phyloP scores from a whole-genome alignment of 1,284 basidiomycete genomes.

The Trichosporon sp. region DNA sequence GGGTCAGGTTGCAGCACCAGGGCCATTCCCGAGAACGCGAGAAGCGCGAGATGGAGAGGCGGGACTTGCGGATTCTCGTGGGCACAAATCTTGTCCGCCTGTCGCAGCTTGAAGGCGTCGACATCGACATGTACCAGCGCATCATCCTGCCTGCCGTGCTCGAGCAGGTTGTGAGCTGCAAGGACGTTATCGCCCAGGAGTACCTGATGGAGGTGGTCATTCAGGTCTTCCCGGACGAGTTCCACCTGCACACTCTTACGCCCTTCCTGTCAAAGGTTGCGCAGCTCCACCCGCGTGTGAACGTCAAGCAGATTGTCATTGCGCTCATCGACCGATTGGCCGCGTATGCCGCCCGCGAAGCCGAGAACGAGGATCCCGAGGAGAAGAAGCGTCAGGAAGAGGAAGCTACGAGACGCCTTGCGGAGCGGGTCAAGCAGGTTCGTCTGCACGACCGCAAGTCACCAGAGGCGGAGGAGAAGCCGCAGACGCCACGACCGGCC shows the following conservation, averaged over 20 bases:
- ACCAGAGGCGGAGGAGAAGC: constrained; percentile 26
- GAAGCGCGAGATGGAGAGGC: constrained; percentile 87
- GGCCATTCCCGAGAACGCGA: constrained; percentile 91
- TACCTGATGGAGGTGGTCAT: constrained; percentile 98
- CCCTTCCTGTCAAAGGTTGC: constrained; percentile 90
- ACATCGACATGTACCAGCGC: constrained; percentile 77
- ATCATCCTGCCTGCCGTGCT: constrained; percentile 81
- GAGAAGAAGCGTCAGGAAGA: constrained; percentile 85
- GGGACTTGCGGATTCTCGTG: constrained; percentile 85
- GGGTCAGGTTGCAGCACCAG: constrained; percentile 93
- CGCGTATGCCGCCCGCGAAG: constrained; percentile 85
- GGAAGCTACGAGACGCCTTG: constrained; percentile 74
- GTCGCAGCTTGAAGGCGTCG: constrained; percentile 87
- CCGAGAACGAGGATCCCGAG: constrained; percentile 86
- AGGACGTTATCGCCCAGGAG: constrained; percentile 94
- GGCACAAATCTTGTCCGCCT: constrained; percentile 92
- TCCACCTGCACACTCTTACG: constrained; percentile 84
- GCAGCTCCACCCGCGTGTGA: constrained; percentile 88
- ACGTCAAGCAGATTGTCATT: constrained; percentile 94
- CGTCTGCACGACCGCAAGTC: constrained; percentile 32
- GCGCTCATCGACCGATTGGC: constrained; percentile 92
- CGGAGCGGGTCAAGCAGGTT: constrained; percentile 66
- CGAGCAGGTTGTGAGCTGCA: constrained; percentile 93
- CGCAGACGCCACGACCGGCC: constrained; percentile 29
- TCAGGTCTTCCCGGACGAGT: constrained; percentile 95